Conservation (phyloP, 2,329 filamentous ascomycete species). For the Talaromyces atroroseus region DNA sequence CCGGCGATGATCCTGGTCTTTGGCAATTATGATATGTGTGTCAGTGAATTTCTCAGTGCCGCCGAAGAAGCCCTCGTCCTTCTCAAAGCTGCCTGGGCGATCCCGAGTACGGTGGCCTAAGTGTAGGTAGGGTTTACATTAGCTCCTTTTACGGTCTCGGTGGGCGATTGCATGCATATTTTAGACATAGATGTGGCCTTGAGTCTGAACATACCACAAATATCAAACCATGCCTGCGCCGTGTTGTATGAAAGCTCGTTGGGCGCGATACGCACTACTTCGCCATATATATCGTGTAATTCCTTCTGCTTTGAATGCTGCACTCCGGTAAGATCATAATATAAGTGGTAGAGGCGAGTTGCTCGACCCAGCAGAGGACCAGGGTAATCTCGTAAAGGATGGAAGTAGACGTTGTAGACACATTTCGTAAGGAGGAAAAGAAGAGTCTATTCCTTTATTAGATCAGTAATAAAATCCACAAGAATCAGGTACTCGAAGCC, state of each 20-base stretch:
- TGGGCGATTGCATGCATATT: no score
- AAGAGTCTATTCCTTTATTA: neutral
- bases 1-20: neutral
- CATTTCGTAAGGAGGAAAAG: neutral
- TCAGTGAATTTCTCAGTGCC: neutral
- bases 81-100: slow-evolving; percentile 6
- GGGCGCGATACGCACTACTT: slow-evolving; percentile 38
- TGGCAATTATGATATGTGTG: neutral
- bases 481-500: neutral
- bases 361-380: slow-evolving; percentile 7
- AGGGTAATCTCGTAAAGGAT: neutral
- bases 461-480: neutral
- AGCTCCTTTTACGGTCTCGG: no score
- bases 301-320: slow-evolving; percentile 21
- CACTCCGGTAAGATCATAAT: slow-evolving; percentile 17
- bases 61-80: neutral
- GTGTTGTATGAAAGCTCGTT: slow-evolving; percentile 39
- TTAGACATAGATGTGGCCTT: slow-evolving; percentile 10
- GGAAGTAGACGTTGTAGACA: slow-evolving; percentile 3
- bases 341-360: slow-evolving; percentile 8
- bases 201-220: slow-evolving; percentile 27
- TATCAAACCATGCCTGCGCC: slow-evolving; percentile 36
- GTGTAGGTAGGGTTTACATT: neutral
- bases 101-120: slow-evolving; percentile 11
- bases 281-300: slow-evolving; percentile 27